Evolutionary conservation across 139 green algal species (phyloP), one percentile per base, ranked within the genome.

Genomic region (Chlorella sp.): DNA sequence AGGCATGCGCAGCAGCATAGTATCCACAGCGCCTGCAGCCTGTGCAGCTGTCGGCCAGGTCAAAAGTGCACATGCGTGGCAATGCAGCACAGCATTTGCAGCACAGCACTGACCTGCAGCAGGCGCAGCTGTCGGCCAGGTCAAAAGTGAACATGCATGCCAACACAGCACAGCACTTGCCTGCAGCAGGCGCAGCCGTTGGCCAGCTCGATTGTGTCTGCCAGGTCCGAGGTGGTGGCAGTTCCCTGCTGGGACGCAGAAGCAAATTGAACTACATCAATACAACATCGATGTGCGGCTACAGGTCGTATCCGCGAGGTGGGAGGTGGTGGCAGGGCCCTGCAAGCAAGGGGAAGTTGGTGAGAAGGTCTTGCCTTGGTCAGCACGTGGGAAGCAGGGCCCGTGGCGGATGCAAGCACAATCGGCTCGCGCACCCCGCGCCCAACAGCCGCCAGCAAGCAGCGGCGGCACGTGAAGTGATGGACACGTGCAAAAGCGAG

Each of bases 51-150:
- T 99, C 98, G 13, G 92, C 88, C 38, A 99, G 90, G 91, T 99
- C 95, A 30, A 99, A 94, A 0, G 96, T 99, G 85, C 8, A 11
- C 46, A 60, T 26, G 38, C 64, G 41, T 65, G 13, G 9, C 64
- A 40, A 32, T 32, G 41, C 11, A 24, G 26, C 34, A 40, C n/a
- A 30, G 60, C 60, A 68, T 11, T 38, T 14, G n/a, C 0, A 65
- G 1, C 30, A 22, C 87, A 24, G 28, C 30, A 34, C 64, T 3
- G 34, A 2, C 93, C 88, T 76, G 97, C 77, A 83, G 77, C 96
- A 98, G 77, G 96, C 96, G 76, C 96, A 98, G 62, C 96, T 96
- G 77, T 99, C 98, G 13, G 92, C 88, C 38, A 99, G 90, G 91
- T 99, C 95, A 30, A 99, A 94, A 0, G 96, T 99, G 85, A 54